Evolutionary conservation across 2,329 filamentous ascomycete species (phyloP), one percentile per base, ranked within the genome.

Genomic region (Calonectria montana): DNA sequence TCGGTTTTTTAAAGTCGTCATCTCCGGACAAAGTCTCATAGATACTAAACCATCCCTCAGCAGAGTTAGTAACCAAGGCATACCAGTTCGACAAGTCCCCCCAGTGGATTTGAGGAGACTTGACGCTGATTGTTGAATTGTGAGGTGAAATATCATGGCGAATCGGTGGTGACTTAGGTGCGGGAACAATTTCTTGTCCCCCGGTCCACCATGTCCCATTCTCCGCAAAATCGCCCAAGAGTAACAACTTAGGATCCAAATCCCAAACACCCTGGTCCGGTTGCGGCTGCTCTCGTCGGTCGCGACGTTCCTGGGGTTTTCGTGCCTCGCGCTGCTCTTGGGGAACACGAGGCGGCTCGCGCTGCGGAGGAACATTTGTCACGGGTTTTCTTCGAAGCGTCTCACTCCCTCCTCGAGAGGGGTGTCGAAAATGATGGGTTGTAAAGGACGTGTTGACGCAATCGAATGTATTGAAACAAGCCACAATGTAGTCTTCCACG

Each of bases 161-260:
- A 21, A 65, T 73, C 27, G 65, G 59, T 12, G 75, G 74, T 69
- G 65, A 69, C 48, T 72, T 78, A 45, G 70, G 74, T 12, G 74
- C 63, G 25, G 64, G 65, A 29, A 69, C 39, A 41, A 48, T 55
- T 23, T 85, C 82, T 41, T 86, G 86, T 61, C 88, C 88, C 2
- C 92, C 93, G 57, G 92, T 92, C 94, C 94, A 96, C 94, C 94
- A 96, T 9, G 89, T 90, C 2, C 93, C 94, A 79, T 97, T 97
- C 80, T 97, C 94, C 1, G 92, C 93, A 75, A 96, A 88, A 77
- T 96, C 91, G 2, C 94, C 94, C 2, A 96, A 82, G 8, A 95
- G 85, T 23, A 96, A 84, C 6, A 93, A 89, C 79, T 95, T 97
- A 1, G 93, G 90, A 80, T 97, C 94, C 23, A 95, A 83, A 62